These are phyloP conservation scores for Castanopsis chinensis DNA, from an alignment of 306 rosid species.

Conservation along the genomic window DNA sequence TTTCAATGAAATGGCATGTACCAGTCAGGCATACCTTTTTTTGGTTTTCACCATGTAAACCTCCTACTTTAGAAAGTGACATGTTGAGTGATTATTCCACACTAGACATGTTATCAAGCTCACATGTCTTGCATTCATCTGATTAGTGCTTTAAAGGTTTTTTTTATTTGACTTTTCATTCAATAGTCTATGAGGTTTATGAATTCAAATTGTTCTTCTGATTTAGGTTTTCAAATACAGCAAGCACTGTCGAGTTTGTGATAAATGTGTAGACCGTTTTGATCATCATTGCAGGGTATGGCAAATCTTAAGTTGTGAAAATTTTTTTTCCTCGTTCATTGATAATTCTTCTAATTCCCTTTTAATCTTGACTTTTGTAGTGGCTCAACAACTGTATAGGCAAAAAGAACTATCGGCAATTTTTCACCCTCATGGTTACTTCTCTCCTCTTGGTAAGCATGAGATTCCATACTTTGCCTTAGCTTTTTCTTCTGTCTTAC, in stretches of 20 bases:
- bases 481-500: conserved; percentile 10
- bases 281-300: conserved; percentile 99
- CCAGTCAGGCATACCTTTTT: conserved; percentile 12
- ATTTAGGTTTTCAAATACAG: conserved; percentile 94
- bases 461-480: conserved; percentile 22
- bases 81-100: conserved; percentile 2
- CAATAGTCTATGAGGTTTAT: neutral
- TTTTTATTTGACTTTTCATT: conserved; percentile 1
- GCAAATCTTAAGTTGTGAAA: conserved; percentile 6
- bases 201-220: conserved; percentile 12
- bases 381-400: conserved; percentile 99
- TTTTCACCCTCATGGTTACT: conserved; percentile 92
- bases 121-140: neutral
- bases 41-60: conserved; percentile 8
- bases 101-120: neutral
- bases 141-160: neutral
- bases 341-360: conserved; percentile 20
- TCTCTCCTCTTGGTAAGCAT: conserved; percentile 95
- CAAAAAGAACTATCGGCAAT: conserved; percentile 75
- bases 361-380: conserved; percentile 45
- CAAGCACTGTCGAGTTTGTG: conserved; percentile 97
- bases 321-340: conserved; percentile 1
- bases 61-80: conserved; percentile 6
- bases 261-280: conserved; percentile 87
- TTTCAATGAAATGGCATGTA: conserved; percentile 7